Evolutionary conservation across 2,329 filamentous ascomycete genomes (phyloP).

Genomic region (Cladobotryum mycophilum): DNA sequence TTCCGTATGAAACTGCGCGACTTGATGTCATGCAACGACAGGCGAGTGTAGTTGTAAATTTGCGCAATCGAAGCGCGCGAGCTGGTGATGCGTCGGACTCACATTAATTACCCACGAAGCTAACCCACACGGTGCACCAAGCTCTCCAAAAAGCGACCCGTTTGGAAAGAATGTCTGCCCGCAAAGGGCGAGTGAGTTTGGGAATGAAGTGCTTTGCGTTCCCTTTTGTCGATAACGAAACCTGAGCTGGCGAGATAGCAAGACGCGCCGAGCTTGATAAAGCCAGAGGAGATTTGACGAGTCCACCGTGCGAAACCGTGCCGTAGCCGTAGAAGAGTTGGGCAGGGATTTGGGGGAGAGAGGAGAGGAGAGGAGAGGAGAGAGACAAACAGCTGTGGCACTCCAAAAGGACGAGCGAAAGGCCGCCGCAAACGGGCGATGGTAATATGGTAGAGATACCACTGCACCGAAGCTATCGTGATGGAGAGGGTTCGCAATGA

Average conservation of each 20-base stretch:
- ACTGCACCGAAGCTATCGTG: neutral
- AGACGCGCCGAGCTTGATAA: slow-evolving; percentile 9
- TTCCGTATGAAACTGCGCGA: neutral
- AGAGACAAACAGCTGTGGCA: slow-evolving; percentile 3
- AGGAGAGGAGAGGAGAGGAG: neutral
- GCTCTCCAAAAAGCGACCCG: neutral
- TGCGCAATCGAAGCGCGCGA: slow-evolving; percentile 9
- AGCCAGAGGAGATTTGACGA: too few relatives aligned
- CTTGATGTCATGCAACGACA: neutral
- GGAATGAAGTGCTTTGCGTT: slow-evolving; percentile 6
- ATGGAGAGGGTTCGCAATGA: slow-evolving; percentile 3
- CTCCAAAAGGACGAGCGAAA: slow-evolving; percentile 9
- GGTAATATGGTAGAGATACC: neutral
- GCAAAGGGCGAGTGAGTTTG: slow-evolving; percentile 10
- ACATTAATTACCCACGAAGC: slow-evolving; percentile 3
- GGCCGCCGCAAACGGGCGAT: slow-evolving; percentile 10
- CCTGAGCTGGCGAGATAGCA: slow-evolving; percentile 7
- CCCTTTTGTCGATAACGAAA: slow-evolving; percentile 9
- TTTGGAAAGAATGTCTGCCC: slow-evolving; percentile 10
- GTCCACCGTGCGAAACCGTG: neutral
- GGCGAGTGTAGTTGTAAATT: slow-evolving; percentile 3
- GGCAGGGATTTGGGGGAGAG: neutral
- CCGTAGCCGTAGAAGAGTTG: neutral
- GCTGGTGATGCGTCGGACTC: slow-evolving; percentile 5
- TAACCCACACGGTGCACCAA: neutral